Percentiles rank a stretch among this genome's conserved stretches.
Conservation (phyloP, 148 eudicot species). For the Euryodendron excelsum region DNA sequence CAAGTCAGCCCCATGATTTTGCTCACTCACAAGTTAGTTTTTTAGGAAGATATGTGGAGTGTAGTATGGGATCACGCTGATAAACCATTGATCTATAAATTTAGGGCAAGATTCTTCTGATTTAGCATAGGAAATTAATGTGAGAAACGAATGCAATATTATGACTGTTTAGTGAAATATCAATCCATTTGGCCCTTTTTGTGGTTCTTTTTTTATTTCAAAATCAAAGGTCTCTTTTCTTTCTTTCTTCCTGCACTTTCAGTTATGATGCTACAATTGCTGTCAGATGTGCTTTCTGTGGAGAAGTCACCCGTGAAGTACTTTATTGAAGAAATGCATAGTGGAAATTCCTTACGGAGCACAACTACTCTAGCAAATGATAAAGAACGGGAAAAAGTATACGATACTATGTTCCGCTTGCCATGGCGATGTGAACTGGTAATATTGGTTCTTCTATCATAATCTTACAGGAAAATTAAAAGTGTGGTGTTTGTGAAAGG, state of each 20-base stretch:
- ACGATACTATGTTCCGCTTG: conserved; percentile 92
- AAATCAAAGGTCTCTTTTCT: background rate
- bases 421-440: conserved; percentile 99
- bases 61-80: background rate
- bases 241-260: conserved; percentile 13
- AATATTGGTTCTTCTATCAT: conserved; percentile 21
- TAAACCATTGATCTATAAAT: background rate
- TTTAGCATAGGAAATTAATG: background rate
- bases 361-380: conserved; percentile 79
- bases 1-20: background rate
- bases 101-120: background rate
- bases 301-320: conserved; percentile 74
- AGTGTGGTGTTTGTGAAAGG: no score
- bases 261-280: conserved; percentile 17
- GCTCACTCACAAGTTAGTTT: background rate
- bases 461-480: background rate
- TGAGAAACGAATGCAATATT: background rate
- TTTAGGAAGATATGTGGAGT: background rate
- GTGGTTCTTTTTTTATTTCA: background rate
- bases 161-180: background rate
- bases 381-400: conserved; percentile 91
- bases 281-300: conserved; percentile 53
- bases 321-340: conserved; percentile 76
- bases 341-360: conserved; percentile 78
- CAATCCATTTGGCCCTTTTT: background rate